phyloP scores from a whole-genome alignment of 2,329 filamentous ascomycete genomes.

The Escovopsis weberi region DNA sequence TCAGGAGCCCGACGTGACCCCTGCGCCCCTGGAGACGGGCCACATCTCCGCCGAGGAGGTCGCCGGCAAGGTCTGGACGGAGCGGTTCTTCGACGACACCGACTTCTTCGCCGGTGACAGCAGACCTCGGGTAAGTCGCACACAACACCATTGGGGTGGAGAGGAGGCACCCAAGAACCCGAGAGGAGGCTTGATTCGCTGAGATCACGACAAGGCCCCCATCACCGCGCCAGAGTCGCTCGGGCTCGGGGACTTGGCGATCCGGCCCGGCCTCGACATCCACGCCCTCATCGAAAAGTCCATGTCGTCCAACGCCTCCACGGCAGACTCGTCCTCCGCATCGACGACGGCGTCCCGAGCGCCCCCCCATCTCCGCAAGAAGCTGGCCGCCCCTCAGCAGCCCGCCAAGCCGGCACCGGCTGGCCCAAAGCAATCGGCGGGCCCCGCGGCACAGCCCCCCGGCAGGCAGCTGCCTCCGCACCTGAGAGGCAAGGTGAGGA shows the following conservation, averaged over 20 bases:
- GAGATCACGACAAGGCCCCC: slow-evolving; percentile 11
- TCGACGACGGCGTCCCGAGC: background rate
- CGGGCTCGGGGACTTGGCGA: slow-evolving; percentile 8
- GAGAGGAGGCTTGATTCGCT: too few relatives aligned
- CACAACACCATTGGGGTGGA: too few relatives aligned
- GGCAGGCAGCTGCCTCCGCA: slow-evolving; percentile 3
- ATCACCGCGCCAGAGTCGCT: slow-evolving; percentile 11
- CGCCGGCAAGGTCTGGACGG: slow-evolving; percentile 4
- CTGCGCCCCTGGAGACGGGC: slow-evolving; percentile 16
- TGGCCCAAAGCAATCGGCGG: background rate
- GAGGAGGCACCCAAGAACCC: too few relatives aligned
- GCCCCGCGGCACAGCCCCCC: background rate
- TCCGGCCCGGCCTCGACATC: background rate
- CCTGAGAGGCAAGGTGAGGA: background rate
- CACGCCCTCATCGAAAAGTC: background rate
- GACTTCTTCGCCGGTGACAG: slow-evolving; percentile 14
- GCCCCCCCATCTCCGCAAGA: slow-evolving; percentile 1
- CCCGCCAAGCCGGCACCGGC: background rate
- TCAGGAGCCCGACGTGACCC: slow-evolving; percentile 19
- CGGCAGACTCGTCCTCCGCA: background rate
- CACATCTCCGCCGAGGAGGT: slow-evolving; percentile 19
- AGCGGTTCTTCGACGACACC: slow-evolving; percentile 5
- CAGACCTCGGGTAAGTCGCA: slow-evolving; percentile 8
- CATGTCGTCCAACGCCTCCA: background rate
- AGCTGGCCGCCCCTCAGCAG: background rate